Evolutionary conservation across 225 moss, liverwort and hornwort species (phyloP), one percentile per base, ranked within the genome.

Genomic region (Bryoerythrophyllum caledonicum): DNA sequence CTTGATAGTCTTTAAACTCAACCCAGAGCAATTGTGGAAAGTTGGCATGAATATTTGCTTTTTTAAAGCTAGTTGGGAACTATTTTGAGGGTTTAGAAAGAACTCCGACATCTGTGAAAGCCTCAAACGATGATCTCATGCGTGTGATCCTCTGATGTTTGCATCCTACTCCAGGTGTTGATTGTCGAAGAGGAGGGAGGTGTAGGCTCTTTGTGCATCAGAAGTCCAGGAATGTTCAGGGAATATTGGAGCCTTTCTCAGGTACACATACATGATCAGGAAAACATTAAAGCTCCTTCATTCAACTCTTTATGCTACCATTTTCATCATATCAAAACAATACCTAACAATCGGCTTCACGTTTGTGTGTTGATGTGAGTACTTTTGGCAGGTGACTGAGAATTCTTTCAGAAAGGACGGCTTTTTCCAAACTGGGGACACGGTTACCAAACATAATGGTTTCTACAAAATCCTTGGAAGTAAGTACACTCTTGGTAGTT

Each of bases 381-480:
- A 79, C 15, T 44, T 19, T 11, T 84, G 79, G 73, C 89, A 95
- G 95, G 89, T 96, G 72, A 96, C 93, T 1, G 78, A 84, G 67
- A 85, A 81, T 4, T 84, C 83, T 41, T 96, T 93, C 43, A 92
- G 86, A 40, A 76, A 92, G 54, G 87, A 96, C 82, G 93, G 93
- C 37, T 96, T 69, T 71, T 96, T 96, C 56, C 89, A 82, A 82
- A 96, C 96, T 56, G 93, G 96, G 68, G 96, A 96, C 76, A 90
- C 91, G 49, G 93, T 78, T 56, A 85, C 87, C 16, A 80, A 78
- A 69, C 87, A 92, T 23, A 69, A 89, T 60, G 96, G 89, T 49
- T 85, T 79, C 67, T 91, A 87, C 75, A 96, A 92, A 81, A 96
- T 93, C 76, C 93, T 96, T 71, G 93, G 93, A 77, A 84, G 96